Evolutionary conservation across 805 yeast genomes (phyloP).

Genomic region (Metschnikowia chrysomelidarum): DNA sequence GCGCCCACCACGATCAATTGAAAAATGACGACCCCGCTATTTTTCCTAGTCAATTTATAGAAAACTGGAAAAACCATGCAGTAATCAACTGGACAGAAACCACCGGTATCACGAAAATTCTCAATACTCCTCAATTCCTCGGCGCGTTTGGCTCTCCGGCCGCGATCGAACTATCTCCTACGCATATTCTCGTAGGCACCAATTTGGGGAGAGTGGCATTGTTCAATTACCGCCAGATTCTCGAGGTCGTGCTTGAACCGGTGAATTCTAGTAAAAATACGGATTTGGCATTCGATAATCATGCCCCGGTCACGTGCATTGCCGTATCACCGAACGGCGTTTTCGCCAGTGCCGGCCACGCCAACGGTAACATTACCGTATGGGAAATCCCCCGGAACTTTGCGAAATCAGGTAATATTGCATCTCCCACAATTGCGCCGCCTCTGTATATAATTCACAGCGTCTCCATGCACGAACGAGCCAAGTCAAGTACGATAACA

Average conservation of each 20-base stretch:
- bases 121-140: slow-evolving; percentile 24
- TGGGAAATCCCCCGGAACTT: slow-evolving; percentile 60
- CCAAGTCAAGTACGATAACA: slow-evolving; percentile 23
- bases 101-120: slow-evolving; percentile 17
- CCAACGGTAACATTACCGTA: slow-evolving; percentile 58
- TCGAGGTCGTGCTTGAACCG: slow-evolving; percentile 40
- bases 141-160: slow-evolving; percentile 24
- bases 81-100: slow-evolving; percentile 29
- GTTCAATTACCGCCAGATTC: slow-evolving; percentile 66
- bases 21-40: too few species aligned
- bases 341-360: slow-evolving; percentile 65
- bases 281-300: neutral
- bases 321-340: slow-evolving; percentile 58
- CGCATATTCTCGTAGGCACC: slow-evolving; percentile 66
- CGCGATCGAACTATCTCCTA: slow-evolving; percentile 25
- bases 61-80: too few species aligned
- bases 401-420: slow-evolving; percentile 9
- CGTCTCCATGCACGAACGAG: slow-evolving; percentile 16
- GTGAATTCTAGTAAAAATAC: neutral
- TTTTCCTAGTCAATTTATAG: too few species aligned
- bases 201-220: slow-evolving; percentile 59
- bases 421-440: neutral
- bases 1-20: too few species aligned
- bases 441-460: slow-evolving; percentile 16
- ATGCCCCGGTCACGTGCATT: slow-evolving; percentile 4